phyloP scores from a whole-genome alignment of 345 rosid species.

The Bruguiera sexangula region DNA sequence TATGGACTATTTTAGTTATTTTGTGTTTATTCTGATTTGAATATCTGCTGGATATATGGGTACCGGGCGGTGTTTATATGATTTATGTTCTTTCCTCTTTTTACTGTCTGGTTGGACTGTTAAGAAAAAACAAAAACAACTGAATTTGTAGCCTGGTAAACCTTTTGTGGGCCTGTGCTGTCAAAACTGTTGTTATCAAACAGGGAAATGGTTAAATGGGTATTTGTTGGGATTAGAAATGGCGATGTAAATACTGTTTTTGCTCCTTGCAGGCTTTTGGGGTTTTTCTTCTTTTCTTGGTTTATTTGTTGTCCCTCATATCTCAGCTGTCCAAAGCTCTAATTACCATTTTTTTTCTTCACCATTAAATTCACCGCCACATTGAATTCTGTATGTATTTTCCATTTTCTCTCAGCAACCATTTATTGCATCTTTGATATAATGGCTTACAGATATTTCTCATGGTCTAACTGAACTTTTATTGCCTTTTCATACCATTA shows the following conservation, averaged over 20 bases:
- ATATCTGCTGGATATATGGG: neutral
- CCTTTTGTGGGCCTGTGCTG: slow-evolving; percentile 47
- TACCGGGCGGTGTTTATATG: slow-evolving; percentile 6
- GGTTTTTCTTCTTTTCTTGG: slow-evolving; percentile 32
- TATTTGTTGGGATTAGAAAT: slow-evolving; percentile 43
- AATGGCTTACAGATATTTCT: slow-evolving; percentile 49
- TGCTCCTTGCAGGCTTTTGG: slow-evolving; percentile 35
- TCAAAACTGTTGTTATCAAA: slow-evolving; percentile 55
- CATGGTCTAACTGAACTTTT: slow-evolving; percentile 42
- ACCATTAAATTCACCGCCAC: slow-evolving; percentile 29
- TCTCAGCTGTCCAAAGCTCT: slow-evolving; percentile 40
- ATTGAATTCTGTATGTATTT: slow-evolving; percentile 17
- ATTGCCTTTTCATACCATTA: slow-evolving; percentile 35
- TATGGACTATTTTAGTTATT: neutral
- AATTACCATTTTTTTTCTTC: slow-evolving; percentile 22
- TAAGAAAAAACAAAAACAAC: slow-evolving; percentile 24
- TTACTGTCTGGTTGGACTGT: slow-evolving; percentile 12
- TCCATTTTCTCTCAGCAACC: slow-evolving; percentile 24
- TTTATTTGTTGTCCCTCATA: slow-evolving; percentile 43
- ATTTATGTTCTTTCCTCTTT: slow-evolving; percentile 14
- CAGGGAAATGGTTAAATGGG: slow-evolving; percentile 28
- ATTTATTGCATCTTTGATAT: slow-evolving; percentile 38
- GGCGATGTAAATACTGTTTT: slow-evolving; percentile 26
- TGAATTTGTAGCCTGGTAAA: slow-evolving; percentile 22
- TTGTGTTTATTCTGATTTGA: neutral